A percentile compares a stretch with the other conserved stretches of the same genome.
Evolutionary conservation across 208 protist genomes (phyloP).

Genomic region (Leishmania arabica): DNA sequence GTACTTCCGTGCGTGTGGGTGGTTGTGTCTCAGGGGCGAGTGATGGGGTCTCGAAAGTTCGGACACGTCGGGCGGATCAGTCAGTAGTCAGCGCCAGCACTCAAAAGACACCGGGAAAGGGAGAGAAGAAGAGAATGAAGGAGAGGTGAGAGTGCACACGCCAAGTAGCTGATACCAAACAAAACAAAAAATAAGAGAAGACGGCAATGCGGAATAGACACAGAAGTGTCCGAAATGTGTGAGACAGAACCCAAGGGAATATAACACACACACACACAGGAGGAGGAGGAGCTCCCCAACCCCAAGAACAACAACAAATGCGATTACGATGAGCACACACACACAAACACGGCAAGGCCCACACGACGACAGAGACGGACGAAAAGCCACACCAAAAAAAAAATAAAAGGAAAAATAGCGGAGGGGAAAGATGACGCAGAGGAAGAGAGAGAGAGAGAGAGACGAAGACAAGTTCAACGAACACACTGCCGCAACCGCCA

Average conservation of each 20-base stretch:
- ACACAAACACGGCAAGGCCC: not conserved
- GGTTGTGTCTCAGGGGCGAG: not conserved
- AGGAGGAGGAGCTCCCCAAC: not conserved
- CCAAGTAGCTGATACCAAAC: not conserved
- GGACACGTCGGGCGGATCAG: not conserved
- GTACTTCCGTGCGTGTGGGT: not conserved
- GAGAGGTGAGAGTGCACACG: not conserved
- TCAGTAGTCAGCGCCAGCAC: not conserved
- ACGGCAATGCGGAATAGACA: not conserved
- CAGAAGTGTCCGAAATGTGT: not conserved
- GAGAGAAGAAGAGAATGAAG: not conserved
- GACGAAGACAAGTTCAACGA: not conserved
- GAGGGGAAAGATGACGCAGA: not conserved
- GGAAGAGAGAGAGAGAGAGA: not conserved
- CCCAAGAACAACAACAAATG: not conserved
- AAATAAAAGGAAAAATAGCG: not conserved
- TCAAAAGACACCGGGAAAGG: not conserved
- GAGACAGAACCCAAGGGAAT: not conserved
- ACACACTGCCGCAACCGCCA: not conserved
- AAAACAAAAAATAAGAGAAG: not conserved
- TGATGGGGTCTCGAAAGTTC: not conserved
- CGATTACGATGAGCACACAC: not conserved
- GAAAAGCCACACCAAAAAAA: not conserved
- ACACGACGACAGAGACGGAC: not conserved
- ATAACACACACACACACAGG: not conserved